phyloP scores from a whole-genome alignment of 2,329 filamentous ascomycete genomes.

The Aspergillus ochraceoroseus region DNA sequence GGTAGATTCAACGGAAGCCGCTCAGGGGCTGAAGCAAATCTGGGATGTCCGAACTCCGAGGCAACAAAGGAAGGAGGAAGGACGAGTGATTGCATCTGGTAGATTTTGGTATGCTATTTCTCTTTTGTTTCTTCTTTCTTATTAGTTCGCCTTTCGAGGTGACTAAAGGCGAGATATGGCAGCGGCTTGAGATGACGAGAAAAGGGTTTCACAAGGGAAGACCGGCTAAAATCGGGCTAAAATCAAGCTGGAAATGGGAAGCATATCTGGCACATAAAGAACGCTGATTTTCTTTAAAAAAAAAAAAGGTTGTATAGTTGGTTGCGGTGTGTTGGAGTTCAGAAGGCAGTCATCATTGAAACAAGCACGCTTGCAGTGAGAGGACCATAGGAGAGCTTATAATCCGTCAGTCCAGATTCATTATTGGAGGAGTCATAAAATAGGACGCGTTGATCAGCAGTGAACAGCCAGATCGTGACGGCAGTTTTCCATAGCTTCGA shows the following conservation, averaged over 20 bases:
- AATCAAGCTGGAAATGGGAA: slow-evolving; percentile 21
- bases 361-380: slow-evolving; percentile 16
- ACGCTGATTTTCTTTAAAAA: too few species aligned
- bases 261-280: slow-evolving; percentile 28
- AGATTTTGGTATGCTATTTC: slow-evolving; percentile 11
- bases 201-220: slow-evolving; percentile 25
- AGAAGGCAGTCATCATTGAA: slow-evolving; percentile 27
- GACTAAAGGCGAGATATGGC: too few species aligned
- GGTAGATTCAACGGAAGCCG: slow-evolving; percentile 33
- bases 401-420: slow-evolving; percentile 29
- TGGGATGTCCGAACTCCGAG: slow-evolving; percentile 35
- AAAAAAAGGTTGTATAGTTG: slow-evolving; percentile 6
- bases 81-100: slow-evolving; percentile 42
- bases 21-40: slow-evolving; percentile 34
- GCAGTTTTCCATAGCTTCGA: slow-evolving; percentile 37
- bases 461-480: slow-evolving; percentile 36
- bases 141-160: neutral
- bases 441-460: slow-evolving; percentile 35
- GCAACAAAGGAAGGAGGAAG: slow-evolving; percentile 38
- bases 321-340: slow-evolving; percentile 21
- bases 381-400: slow-evolving; percentile 35
- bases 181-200: neutral
- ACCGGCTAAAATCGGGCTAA: slow-evolving; percentile 18
- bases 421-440: slow-evolving; percentile 39
- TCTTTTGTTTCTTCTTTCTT: neutral